Conservation (phyloP, 179 eudicot genomes). For the Pouteria campechiana region DNA sequence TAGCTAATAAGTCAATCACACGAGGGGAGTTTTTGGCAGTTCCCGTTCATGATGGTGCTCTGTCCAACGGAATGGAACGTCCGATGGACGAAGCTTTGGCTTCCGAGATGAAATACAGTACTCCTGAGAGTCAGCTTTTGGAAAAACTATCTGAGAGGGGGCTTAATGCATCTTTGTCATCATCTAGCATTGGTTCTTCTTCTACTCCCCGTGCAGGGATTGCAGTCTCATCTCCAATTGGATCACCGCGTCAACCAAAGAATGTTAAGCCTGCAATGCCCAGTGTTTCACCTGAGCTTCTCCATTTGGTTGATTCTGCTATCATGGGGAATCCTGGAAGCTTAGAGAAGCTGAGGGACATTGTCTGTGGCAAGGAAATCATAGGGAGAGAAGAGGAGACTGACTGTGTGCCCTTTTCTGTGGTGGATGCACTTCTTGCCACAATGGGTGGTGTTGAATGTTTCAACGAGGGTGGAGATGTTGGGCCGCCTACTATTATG, state of each 20-base stretch:
- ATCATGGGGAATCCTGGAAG: conserved; percentile 98
- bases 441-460: conserved; percentile 99
- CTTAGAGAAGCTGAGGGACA: conserved; percentile 68
- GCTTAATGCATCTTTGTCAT: conserved; percentile 29
- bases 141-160: too few relatives aligned
- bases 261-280: conserved; percentile 63
- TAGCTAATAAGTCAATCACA: too few relatives aligned
- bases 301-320: conserved; percentile 95
- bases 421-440: conserved; percentile 93
- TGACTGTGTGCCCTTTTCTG: conserved; percentile 57
- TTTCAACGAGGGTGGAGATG: conserved; percentile 86
- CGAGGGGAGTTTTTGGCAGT: too few relatives aligned
- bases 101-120: too few relatives aligned
- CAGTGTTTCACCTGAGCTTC: conserved; percentile 85
- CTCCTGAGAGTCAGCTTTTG: too few relatives aligned
- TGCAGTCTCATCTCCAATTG: conserved; percentile 33
- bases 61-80: too few relatives aligned
- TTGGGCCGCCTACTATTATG: conserved; percentile 97
- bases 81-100: too few relatives aligned
- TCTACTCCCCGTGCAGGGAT: conserved; percentile 18
- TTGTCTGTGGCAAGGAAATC: conserved; percentile 62
- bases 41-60: too few relatives aligned
- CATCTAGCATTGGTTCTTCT: conserved; percentile 35
- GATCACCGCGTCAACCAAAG: conserved; percentile 51
- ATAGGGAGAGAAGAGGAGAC: conserved; percentile 57